Evolutionary conservation across 2,329 filamentous ascomycete genomes (phyloP), one percentile per base, ranked within the genome.

Genomic region (Metarhizium humberi): DNA sequence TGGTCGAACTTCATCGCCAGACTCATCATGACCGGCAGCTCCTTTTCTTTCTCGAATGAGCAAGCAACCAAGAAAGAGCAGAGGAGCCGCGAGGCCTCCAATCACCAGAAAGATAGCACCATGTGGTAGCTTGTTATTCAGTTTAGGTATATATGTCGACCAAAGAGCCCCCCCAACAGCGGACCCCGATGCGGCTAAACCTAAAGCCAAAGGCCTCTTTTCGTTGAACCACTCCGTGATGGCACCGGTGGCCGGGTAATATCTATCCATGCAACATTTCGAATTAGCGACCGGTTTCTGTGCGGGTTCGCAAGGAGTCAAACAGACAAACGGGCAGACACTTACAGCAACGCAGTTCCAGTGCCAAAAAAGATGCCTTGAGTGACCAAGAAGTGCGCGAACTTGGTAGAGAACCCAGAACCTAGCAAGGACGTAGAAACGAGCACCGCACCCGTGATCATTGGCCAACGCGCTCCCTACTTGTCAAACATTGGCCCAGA

Each of bases 341-440:
- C 25, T 55, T 64, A 73, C 57, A 72, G 51, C 48, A 72, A 63
- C 14, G 73, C 69, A 53, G 66, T 69, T 13, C 72, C 72, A 14
- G 74, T 54, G 2, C 75, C 75, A 32, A 73, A 64, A 14, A 73
- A 69, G 25, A 74, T 55, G 0, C 76, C 73, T 53, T 76, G 73
- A 0, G 69, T 59, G 2, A 74, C 56, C 1, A 76, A 58, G 6
- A 71, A 56, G 50, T 75, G 72, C 55, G 64, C 72, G 56, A 69
- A 75, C 2, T 63, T 56, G 5, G 52, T 64, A 1, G 65, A 64
- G 36, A 70, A 64, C 51, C 63, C 66, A 6, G 65, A 60, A 57
- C 66, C 62, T 55, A 75, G 67, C 56, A 73, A 68, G 0, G 75
- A 71, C 5, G 71, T 59, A 14, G 74, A 60, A 8, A 66, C 66